Percentiles rank a stretch among this genome's conserved stretches.
Conservation (phyloP, 2,329 filamentous ascomycete species). For the Epicoccum sorghinum region DNA sequence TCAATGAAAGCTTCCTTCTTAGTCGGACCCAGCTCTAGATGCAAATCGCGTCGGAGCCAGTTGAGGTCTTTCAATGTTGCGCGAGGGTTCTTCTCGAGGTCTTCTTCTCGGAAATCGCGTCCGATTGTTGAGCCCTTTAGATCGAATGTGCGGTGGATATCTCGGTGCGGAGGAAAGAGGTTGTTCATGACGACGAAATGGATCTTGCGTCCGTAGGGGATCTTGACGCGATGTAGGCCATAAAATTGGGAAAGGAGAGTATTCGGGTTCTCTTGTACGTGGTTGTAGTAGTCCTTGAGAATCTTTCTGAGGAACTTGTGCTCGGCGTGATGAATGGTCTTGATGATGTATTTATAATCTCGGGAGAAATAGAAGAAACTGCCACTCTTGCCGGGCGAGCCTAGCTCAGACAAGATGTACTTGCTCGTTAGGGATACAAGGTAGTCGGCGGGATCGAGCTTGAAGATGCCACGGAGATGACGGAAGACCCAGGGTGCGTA, state of each 20-base stretch:
- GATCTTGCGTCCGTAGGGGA: slow-evolving; percentile 96
- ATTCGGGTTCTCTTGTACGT: slow-evolving; percentile 92
- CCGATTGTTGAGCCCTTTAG: slow-evolving; percentile 96
- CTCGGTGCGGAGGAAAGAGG: slow-evolving; percentile 93
- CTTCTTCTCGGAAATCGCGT: slow-evolving; percentile 86
- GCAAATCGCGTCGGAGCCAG: slow-evolving; percentile 85
- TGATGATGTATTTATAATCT: slow-evolving; percentile 99
- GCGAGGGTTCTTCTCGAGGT: slow-evolving; percentile 84
- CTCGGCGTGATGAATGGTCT: slow-evolving; percentile 96
- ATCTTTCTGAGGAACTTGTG: slow-evolving; percentile 86
- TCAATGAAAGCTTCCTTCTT: slow-evolving; percentile 89
- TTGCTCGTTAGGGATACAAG: slow-evolving; percentile 98
- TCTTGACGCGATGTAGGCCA: slow-evolving; percentile 95
- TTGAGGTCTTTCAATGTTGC: slow-evolving; percentile 97
- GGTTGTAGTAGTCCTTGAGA: slow-evolving; percentile 88
- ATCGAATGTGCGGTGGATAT: slow-evolving; percentile 97
- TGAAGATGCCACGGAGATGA: slow-evolving; percentile 84
- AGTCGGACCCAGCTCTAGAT: slow-evolving; percentile 84
- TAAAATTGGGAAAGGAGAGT: slow-evolving; percentile 98
- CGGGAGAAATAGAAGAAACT: slow-evolving; percentile 99
- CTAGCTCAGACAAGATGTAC: slow-evolving; percentile 96
- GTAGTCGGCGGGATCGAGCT: slow-evolving; percentile 94
- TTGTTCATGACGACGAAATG: slow-evolving; percentile 99
- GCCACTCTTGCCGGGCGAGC: slow-evolving; percentile 95
- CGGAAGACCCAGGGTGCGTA: slow-evolving; percentile 99